Base-by-base conservation (phyloP, 768 basidiomycete genomes). In the Tricholoma saponaceum region DNA sequence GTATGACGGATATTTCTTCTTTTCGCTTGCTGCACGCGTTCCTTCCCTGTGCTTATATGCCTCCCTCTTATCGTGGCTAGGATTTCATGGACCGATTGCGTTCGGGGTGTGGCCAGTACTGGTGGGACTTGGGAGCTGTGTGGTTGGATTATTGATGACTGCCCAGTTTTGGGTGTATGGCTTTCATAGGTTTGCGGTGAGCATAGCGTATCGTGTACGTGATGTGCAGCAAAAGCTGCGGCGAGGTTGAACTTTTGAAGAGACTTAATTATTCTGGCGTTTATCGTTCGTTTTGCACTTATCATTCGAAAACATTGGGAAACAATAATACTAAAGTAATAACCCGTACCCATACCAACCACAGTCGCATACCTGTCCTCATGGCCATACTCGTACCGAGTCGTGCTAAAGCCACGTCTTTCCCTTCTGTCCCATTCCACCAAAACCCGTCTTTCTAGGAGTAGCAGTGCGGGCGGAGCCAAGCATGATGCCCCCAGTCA, bases 401-500 rank as follows among this genome's bases (percentile, higher is more conserved):
- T n/a, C n/a, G n/a, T n/a, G n/a, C n/a, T n/a, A n/a, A n/a, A n/a
- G n/a, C n/a, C n/a, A n/a, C n/a, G n/a, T n/a, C n/a, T n/a, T n/a
- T 25, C 5, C 25, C 41, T 20, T 20, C 25, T 16, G 16, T 9
- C 4, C 14, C 6, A 14, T 5, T 3, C 4, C 25, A 25, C 13
- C 13, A 6, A 3, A 25, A 25, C 0, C 13, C 13, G 5, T 7
- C 25, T 47, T 47, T 5, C 25, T 13, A n/a, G 25, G 18, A 22
- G 33, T 12, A 39, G 58, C 35, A 41, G 54, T 7, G 39, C n/a
- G 49, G 18, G 9, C 50, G 4, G 41, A 46, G 12, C 75, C 77
- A 35, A 79, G 74, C 77, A 77, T 79, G 16, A 79, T 76, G 37
- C 77, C 77, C 20, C 77, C 77, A 12, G 72, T 74, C 50, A 77